These are phyloP conservation scores for Elongisporangium undulatum DNA, from an alignment of 352 stramenopile species.

Conservation along the genomic window DNA sequence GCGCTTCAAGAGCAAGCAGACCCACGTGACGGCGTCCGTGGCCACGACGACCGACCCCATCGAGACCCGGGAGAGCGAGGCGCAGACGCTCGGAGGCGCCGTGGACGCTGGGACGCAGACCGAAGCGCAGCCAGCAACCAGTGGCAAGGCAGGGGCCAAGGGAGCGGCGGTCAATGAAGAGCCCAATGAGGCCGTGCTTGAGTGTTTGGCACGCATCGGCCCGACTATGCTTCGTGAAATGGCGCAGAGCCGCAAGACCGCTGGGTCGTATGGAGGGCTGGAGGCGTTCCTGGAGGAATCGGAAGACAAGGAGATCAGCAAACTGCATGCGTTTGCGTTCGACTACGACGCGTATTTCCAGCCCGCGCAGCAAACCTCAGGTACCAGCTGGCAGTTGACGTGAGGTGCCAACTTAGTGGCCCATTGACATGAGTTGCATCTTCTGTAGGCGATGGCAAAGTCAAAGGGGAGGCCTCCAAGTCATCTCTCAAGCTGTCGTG, in stretches of 20 bases:
- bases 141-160: conserved; percentile 16
- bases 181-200: conserved; percentile 25
- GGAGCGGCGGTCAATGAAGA: conserved; percentile 17
- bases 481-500: conserved; percentile 63
- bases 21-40: conserved; percentile 23
- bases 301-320: conserved; percentile 57
- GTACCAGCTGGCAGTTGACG: too few species aligned
- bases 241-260: conserved; percentile 28
- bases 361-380: conserved; percentile 19
- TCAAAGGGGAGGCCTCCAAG: conserved; percentile 10
- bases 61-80: conserved; percentile 27
- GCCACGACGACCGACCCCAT: conserved; percentile 26
- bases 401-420: neutral
- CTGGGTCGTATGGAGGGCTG: conserved; percentile 47
- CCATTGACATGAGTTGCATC: neutral
- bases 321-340: conserved; percentile 60
- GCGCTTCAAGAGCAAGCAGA: conserved; percentile 51
- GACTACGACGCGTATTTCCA: conserved; percentile 74
- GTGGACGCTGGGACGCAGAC: conserved; percentile 42
- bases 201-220: conserved; percentile 39
- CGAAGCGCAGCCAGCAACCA: conserved; percentile 23
- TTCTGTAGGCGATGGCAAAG: conserved; percentile 3
- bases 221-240: conserved; percentile 63
- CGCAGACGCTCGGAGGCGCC: conserved; percentile 31
- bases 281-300: conserved; percentile 55